phyloP scores from a whole-genome alignment of 2,329 filamentous ascomycete species.

The Phyllachora maydis region DNA sequence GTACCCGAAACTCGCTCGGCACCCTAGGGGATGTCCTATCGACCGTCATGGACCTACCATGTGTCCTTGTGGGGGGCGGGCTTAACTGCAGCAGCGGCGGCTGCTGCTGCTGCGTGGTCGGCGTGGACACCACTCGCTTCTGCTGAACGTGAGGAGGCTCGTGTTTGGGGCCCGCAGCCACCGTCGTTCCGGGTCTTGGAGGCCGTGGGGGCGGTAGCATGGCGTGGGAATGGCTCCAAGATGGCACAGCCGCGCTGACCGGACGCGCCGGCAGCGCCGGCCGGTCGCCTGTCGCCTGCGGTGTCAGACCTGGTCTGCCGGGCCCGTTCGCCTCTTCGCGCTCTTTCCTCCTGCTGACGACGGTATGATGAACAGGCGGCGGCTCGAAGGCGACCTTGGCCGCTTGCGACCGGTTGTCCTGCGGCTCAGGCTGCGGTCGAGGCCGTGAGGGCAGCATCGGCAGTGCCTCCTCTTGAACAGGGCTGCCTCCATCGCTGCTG shows the following conservation, averaged over 20 bases:
- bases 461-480: too few species aligned
- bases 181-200: slow-evolving; percentile 16
- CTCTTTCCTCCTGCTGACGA: slow-evolving; percentile 21
- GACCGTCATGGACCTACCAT: slow-evolving; percentile 28
- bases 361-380: slow-evolving; percentile 27
- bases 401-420: slow-evolving; percentile 11
- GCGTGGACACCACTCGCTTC: slow-evolving; percentile 24
- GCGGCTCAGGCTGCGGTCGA: slow-evolving; percentile 18
- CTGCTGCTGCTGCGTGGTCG: slow-evolving; percentile 20
- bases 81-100: too few species aligned
- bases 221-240: too few species aligned
- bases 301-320: slow-evolving; percentile 14
- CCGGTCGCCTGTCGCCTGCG: slow-evolving; percentile 18
- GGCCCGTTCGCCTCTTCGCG: slow-evolving; percentile 21
- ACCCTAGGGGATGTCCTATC: slow-evolving; percentile 18
- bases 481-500: slow-evolving; percentile 42
- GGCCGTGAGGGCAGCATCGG: slow-evolving; percentile 27
- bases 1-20: slow-evolving; percentile 15
- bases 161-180: too few species aligned
- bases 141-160: too few species aligned
- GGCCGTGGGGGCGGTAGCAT: slow-evolving; percentile 26
- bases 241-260: too few species aligned
- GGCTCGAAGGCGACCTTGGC: slow-evolving; percentile 22
- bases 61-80: slow-evolving; percentile 18
- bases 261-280: slow-evolving; percentile 30